Conservation (phyloP, 73 alveolate genomes). For the Breviolum minutum region DNA sequence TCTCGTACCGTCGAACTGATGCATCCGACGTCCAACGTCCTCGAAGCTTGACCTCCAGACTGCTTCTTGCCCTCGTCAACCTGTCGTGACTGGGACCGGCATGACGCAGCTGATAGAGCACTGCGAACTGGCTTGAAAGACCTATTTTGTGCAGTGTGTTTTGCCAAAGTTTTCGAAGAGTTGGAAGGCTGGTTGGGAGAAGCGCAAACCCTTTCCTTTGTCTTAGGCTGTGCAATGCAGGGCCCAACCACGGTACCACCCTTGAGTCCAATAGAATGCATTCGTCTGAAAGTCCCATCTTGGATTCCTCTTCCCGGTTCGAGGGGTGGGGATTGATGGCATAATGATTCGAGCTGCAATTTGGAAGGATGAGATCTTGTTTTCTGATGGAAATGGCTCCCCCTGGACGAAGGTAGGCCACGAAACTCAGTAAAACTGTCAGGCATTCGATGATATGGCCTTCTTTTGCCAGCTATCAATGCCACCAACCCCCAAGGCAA, state of each 20-base stretch:
- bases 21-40: constrained; percentile 38
- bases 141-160: neutral
- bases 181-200: neutral
- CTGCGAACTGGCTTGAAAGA: neutral
- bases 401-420: constrained; percentile 37
- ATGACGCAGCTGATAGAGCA: constrained; percentile 35
- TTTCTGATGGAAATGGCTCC: neutral
- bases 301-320: neutral
- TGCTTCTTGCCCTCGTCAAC: neutral
- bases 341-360: too few relatives aligned
- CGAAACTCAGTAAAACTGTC: constrained; percentile 12
- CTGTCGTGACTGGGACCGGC: constrained; percentile 1
- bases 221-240: too few relatives aligned
- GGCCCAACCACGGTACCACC: neutral
- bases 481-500: constrained; percentile 22
- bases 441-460: neutral
- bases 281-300: constrained; percentile 18
- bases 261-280: constrained; percentile 33
- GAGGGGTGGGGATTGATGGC: constrained; percentile 5
- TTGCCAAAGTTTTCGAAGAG: neutral
- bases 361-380: neutral
- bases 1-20: neutral
- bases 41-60: constrained; percentile 36
- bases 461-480: neutral
- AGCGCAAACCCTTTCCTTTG: neutral